Base-by-base conservation (phyloP, 2,329 filamentous ascomycete species). In the Helminthosporium solani region DNA sequence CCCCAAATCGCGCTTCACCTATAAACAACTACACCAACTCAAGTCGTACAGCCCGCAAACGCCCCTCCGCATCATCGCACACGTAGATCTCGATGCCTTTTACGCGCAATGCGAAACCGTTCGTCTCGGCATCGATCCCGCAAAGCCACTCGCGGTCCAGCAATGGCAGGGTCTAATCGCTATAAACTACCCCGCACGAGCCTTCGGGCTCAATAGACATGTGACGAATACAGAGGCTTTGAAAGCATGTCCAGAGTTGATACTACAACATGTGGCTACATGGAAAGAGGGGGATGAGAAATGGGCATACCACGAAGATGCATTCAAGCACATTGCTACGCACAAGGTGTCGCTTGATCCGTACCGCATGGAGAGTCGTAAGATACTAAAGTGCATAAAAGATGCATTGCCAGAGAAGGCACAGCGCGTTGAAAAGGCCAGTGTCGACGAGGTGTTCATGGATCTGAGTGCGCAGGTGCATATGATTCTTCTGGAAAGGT, bases 131-230 rank as follows among this genome's bases (percentile, higher is more conserved):
- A 75, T 88, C 9, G 75, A 86, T 12, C 84, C 88, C 50, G 82
- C 90, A 46, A 81, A 84, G 54, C 94, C 94, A 8, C 80, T 99
- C 19, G 94, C 90, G 1, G 94, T 99, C 16, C 91, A 95, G 66
- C 92, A 97, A 77, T 97, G 87, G 87, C 88, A 95, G 70, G 90
- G 88, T 7, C 78, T 99, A 19, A 99, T 99, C 65, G 94, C 94
- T 2, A 84, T 99, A 70, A 99, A 99, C 73, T 99, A 99, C 64
- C 84, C 94, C 2, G 91, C 92, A 4, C 84, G 94, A 14, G 80
- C 81, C 7, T 91, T 83, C 60, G 90, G 89, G 2, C 84, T 99
- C 43, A 86, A 78, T 35, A 78, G 92, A 27, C 88, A 95, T 73
- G 85, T 92, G 53, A 87, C 84, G 7, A 80, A 89, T 33, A 77